Conservation (phyloP, 192 early-diverging fungal genomes). For the Entrophospora sp. region DNA sequence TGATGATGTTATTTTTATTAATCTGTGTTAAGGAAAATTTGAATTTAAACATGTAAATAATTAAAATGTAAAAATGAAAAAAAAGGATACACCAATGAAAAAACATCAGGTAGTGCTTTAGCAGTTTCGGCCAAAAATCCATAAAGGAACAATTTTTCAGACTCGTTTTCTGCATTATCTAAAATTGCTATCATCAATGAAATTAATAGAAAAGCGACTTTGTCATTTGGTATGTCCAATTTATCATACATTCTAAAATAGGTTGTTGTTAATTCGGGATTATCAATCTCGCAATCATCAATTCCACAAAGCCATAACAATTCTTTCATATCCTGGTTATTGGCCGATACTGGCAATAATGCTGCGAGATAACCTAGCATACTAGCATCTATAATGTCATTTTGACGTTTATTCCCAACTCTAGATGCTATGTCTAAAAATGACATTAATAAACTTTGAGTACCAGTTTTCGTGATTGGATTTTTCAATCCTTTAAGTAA, state of each 20-base stretch:
- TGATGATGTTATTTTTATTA: too few relatives aligned
- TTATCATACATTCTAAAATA: conserved; percentile 58
- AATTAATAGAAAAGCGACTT: conserved; percentile 51
- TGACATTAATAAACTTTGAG: conserved; percentile 55
- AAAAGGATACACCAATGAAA: conserved; percentile 49
- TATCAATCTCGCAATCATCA: conserved; percentile 33
- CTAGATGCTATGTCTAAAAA: conserved; percentile 65
- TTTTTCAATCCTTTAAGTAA: conserved; percentile 80
- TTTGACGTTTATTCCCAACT: conserved; percentile 26
- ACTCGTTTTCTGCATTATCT: conserved; percentile 60
- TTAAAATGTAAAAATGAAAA: background rate
- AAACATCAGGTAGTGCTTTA: conserved; percentile 57
- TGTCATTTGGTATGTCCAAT: conserved; percentile 55
- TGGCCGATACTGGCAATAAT: conserved; percentile 65
- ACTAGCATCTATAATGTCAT: conserved; percentile 30
- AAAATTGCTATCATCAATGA: conserved; percentile 63
- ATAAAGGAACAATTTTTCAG: conserved; percentile 65
- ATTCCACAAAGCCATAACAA: conserved; percentile 44
- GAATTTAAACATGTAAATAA: background rate
- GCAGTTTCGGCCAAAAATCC: conserved; percentile 70
- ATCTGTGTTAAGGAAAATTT: background rate
- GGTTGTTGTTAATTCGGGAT: conserved; percentile 28
- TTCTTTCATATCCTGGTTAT: conserved; percentile 55
- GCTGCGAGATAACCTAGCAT: conserved; percentile 74
- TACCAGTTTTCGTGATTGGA: conserved; percentile 60